Evolutionary conservation across 352 stramenopile genomes (phyloP), one percentile per base, ranked within the genome.

Genomic region (Phytophthora lateralis): DNA sequence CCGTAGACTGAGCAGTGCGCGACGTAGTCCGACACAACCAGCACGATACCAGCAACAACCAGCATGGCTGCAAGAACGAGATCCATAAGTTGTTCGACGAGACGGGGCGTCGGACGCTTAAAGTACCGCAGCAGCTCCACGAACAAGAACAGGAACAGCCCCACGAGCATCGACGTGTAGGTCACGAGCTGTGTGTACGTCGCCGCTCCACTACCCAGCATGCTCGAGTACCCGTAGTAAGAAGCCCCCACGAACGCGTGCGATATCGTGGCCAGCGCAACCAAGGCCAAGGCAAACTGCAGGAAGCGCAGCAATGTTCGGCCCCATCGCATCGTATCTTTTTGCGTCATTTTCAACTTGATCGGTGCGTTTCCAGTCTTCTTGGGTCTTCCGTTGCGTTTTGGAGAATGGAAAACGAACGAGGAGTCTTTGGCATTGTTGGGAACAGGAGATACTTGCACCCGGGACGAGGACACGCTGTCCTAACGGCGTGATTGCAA

Each of bases 181-280:
- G 81, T 83, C 44, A 84, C 70, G 9, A 92, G 50, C 11, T 72
- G 79, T 55, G 73, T 72, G 56, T 79, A 92, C 15, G 73, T 87
- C 27, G 76, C 73, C 5, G 77, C 62, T 60, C 75, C 72, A 53
- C 78, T 90, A 29, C 78, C 77, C 43, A 90, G 55, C 80, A 91
- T 91, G 49, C 71, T 89, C 32, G 76, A 78, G 67, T 87, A 90
- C 9, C 80, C 78, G 65, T 88, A 88, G 66, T 85, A 89, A 30
- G 78, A 82, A 6, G 76, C 66, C 21, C 70, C 66, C 20, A 89
- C 80, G 57, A 92, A 92, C 26, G 67, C 71, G 10, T 73, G 59
- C 24, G 81, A 84, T 15, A 92, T n/a, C 15, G 78, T 85, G 30
- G 76, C 75, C 17, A 92, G 58, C 20, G 83, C 81, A 29, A 92